phyloP scores from a whole-genome alignment of 1,284 basidiomycete species.

The Fomitopsis betulina region DNA sequence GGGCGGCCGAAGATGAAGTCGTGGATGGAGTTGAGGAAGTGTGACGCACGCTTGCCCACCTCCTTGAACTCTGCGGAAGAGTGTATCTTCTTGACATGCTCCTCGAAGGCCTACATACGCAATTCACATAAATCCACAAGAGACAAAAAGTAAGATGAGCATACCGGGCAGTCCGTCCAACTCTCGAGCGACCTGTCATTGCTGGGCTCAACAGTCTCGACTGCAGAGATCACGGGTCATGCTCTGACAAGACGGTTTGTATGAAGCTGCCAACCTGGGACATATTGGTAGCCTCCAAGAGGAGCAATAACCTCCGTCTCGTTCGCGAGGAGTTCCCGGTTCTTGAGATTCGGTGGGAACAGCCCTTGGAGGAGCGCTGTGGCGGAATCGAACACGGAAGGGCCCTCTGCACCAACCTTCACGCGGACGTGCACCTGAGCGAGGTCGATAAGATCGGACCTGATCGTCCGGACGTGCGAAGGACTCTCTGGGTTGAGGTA shows the following conservation, averaged over 20 bases:
- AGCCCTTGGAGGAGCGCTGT: constrained; percentile 76
- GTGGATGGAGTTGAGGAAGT: constrained; percentile 62
- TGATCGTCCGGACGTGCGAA: constrained; percentile 65
- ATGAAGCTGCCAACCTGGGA: constrained; percentile 50
- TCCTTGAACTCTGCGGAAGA: constrained; percentile 62
- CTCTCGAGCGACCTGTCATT: constrained; percentile 83
- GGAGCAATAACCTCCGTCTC: constrained; percentile 70
- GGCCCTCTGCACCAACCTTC: constrained; percentile 81
- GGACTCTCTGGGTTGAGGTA: constrained; percentile 66
- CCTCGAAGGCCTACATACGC: constrained; percentile 48
- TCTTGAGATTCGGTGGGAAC: constrained; percentile 68
- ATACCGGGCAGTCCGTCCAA: constrained; percentile 78
- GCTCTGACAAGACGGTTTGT: not conserved
- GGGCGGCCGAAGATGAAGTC: constrained; percentile 70
- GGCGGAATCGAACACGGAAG: constrained; percentile 80
- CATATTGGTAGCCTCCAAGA: constrained; percentile 82
- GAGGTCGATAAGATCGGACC: constrained; percentile 64
- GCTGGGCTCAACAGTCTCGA: constrained; percentile 78
- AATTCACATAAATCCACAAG: not conserved
- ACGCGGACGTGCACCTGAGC: constrained; percentile 69
- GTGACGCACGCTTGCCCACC: constrained; percentile 45
- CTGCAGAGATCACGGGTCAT: constrained; percentile 26
- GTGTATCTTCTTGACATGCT: constrained; percentile 55
- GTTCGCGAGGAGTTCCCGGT: constrained; percentile 75
- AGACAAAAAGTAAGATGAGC: constrained; percentile 15